Conservation (phyloP, 352 stramenopile genomes). For the Pythium vanterpoolii region DNA sequence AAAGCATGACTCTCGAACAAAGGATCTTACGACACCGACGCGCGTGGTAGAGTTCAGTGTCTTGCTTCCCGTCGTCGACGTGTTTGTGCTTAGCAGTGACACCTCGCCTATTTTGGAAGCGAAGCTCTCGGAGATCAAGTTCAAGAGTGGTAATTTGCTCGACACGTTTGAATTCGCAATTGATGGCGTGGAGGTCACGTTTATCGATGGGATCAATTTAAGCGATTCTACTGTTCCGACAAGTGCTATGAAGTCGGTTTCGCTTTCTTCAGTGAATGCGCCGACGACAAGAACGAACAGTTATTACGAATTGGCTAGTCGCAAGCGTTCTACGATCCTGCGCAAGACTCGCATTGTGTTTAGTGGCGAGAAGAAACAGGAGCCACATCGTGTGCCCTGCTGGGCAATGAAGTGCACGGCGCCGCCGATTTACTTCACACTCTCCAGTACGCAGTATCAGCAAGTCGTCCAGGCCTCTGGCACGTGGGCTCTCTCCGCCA, state of each 20-base stretch:
- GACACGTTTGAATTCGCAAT: constrained; percentile 60
- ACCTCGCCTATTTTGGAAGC: constrained; percentile 62
- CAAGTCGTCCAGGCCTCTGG: constrained; percentile 63
- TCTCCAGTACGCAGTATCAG: constrained; percentile 63
- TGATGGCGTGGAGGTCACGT: constrained; percentile 54
- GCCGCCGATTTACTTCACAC: constrained; percentile 69
- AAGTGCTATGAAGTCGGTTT: not conserved
- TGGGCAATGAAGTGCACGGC: constrained; percentile 64
- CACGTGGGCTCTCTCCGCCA: constrained; percentile 40
- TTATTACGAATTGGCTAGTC: constrained; percentile 33
- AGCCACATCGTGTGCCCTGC: constrained; percentile 36
- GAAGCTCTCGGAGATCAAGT: constrained; percentile 46
- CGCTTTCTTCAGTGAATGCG: not conserved
- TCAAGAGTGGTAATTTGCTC: constrained; percentile 43
- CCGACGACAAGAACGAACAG: constrained; percentile 14
- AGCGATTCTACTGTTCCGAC: not conserved
- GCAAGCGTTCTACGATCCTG: constrained; percentile 60
- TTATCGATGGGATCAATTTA: constrained; percentile 56
- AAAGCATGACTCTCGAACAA: constrained; percentile 7
- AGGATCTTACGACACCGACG: constrained; percentile 16
- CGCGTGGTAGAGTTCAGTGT: constrained; percentile 45
- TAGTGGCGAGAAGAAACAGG: constrained; percentile 46
- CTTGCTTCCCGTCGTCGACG: constrained; percentile 55
- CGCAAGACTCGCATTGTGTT: constrained; percentile 62
- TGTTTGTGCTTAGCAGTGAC: constrained; percentile 61